Conservation (phyloP, 1,139 yeast genomes). For the Yamadazyma pseudoaaseri region DNA sequence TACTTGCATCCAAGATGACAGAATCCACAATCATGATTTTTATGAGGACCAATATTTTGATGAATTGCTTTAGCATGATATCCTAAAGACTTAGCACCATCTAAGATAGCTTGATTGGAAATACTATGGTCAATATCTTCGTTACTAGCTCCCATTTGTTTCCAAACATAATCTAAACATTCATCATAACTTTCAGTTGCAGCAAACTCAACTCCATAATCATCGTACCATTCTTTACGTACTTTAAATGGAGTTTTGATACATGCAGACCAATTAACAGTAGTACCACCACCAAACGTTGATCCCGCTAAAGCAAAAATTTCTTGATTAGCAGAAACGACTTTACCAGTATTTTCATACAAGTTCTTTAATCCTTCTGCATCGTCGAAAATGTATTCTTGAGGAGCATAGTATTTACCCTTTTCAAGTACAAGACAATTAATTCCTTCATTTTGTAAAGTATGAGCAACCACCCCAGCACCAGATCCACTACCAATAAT, state of each 20-base stretch:
- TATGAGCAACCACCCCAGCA: slow-evolving; percentile 57
- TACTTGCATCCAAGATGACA: slow-evolving; percentile 54
- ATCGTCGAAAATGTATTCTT: slow-evolving; percentile 40
- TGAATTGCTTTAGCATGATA: slow-evolving; percentile 40
- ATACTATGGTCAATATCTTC: slow-evolving; percentile 46
- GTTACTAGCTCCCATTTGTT: slow-evolving; percentile 50
- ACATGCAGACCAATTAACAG: slow-evolving; percentile 64
- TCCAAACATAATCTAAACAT: slow-evolving; percentile 48
- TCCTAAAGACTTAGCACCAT: slow-evolving; percentile 50
- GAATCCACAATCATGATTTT: slow-evolving; percentile 48
- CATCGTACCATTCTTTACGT: slow-evolving; percentile 55
- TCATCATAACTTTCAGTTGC: slow-evolving; percentile 45
- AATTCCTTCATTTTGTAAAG: slow-evolving; percentile 45
- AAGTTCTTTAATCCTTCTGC: slow-evolving; percentile 33
- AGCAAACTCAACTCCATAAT: slow-evolving; percentile 49
- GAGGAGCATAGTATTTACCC: slow-evolving; percentile 44
- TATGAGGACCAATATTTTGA: slow-evolving; percentile 53
- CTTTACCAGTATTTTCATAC: slow-evolving; percentile 42
- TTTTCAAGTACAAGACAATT: slow-evolving; percentile 52
- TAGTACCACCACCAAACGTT: slow-evolving; percentile 61
- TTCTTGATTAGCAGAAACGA: slow-evolving; percentile 35
- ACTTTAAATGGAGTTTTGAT: slow-evolving; percentile 53
- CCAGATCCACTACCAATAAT: slow-evolving; percentile 61
- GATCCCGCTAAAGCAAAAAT: slow-evolving; percentile 50
- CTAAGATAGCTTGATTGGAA: slow-evolving; percentile 45